Evolutionary conservation across 2,329 filamentous ascomycete genomes (phyloP).

Genomic region (Metarhizium humberi): DNA sequence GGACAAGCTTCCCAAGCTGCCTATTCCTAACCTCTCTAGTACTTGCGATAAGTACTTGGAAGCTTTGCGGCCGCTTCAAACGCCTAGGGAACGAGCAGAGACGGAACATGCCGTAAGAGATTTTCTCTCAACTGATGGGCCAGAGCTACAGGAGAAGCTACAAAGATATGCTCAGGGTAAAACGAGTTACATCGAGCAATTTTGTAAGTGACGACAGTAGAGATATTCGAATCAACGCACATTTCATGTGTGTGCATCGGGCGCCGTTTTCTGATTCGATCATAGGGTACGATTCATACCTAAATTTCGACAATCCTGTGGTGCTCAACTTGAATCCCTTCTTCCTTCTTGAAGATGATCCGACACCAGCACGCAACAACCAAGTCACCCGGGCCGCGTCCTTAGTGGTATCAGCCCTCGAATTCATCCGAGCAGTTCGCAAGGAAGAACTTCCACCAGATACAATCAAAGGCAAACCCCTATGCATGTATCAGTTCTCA

Average conservation of each 20-base stretch:
- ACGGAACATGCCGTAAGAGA: slow-evolving; percentile 72
- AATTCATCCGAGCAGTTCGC: slow-evolving; percentile 86
- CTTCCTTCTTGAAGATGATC: slow-evolving; percentile 94
- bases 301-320: slow-evolving; percentile 96
- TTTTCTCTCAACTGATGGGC: slow-evolving; percentile 73
- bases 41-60: slow-evolving; percentile 74
- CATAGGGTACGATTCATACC: slow-evolving; percentile 93
- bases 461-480: slow-evolving; percentile 68
- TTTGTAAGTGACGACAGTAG: slow-evolving; percentile 58
- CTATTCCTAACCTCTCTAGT: slow-evolving; percentile 77
- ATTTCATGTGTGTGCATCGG: background rate
- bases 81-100: slow-evolving; percentile 70
- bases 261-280: slow-evolving; percentile 2
- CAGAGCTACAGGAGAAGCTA: slow-evolving; percentile 76
- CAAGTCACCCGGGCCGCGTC: slow-evolving; percentile 93
- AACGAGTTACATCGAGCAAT: slow-evolving; percentile 97
- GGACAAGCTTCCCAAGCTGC: slow-evolving; percentile 80
- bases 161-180: slow-evolving; percentile 85
- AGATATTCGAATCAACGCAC: background rate
- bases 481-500: slow-evolving; percentile 98
- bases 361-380: slow-evolving; percentile 90
- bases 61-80: slow-evolving; percentile 73
- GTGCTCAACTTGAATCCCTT: slow-evolving; percentile 97
- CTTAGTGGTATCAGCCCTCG: slow-evolving; percentile 77
- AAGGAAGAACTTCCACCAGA: slow-evolving; percentile 91